phyloP scores from a whole-genome alignment of 2,329 filamentous ascomycete genomes.

The Hymenoscyphus albidus region DNA sequence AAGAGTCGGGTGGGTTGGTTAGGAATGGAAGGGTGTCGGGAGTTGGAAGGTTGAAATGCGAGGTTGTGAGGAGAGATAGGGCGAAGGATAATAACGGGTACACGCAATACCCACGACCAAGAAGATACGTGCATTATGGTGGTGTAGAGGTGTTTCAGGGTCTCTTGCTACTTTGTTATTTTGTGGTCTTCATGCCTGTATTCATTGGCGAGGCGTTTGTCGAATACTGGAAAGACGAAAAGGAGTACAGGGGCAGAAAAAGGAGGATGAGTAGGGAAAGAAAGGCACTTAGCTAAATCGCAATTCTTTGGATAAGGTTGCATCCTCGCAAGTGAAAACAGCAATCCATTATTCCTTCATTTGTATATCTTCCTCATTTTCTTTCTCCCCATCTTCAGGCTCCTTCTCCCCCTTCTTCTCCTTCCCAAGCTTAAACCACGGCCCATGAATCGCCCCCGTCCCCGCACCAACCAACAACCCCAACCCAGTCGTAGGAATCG shows the following conservation, averaged over 20 bases:
- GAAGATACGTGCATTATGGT: background rate
- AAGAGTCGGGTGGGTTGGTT: background rate
- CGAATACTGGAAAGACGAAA: background rate
- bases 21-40: background rate
- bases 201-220: background rate
- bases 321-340: background rate
- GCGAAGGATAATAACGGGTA: background rate
- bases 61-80: background rate
- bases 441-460: constrained; percentile 26
- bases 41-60: background rate
- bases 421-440: constrained; percentile 23
- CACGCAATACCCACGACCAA: background rate
- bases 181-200: background rate
- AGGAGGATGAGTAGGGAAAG: background rate
- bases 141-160: background rate
- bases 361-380: constrained; percentile 10
- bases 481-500: constrained; percentile 21
- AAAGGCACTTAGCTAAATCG: background rate
- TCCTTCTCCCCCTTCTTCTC: constrained; percentile 8
- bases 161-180: background rate
- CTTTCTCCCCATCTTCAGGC: constrained; percentile 6
- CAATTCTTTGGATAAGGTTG: background rate
- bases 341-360: background rate
- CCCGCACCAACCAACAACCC: constrained; percentile 21
- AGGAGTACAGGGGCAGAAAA: background rate